Evolutionary conservation across 768 basidiomycete species (phyloP).

Genomic region (Tricholoma saponaceum): DNA sequence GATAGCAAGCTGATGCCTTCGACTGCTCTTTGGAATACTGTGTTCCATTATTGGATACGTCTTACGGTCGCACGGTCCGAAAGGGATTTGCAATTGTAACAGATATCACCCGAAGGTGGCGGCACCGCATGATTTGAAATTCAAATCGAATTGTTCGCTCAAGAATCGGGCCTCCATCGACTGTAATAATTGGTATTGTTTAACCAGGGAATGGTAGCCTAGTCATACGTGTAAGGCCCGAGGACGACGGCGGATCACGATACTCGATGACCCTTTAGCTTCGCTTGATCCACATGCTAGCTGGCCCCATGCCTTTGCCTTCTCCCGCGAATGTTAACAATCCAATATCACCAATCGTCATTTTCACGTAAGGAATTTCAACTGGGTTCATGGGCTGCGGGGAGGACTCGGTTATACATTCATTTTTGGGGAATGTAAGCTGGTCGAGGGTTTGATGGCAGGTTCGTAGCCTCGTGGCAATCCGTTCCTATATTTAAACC

Average conservation of each 20-base stretch:
- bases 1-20: neutral
- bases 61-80: neutral
- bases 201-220: neutral
- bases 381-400: neutral
- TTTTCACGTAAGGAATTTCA: neutral
- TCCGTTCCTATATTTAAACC: neutral
- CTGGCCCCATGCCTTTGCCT: neutral
- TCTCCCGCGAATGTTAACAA: neutral
- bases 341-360: neutral
- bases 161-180: neutral
- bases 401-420: too few relatives aligned
- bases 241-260: neutral
- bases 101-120: neutral
- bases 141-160: neutral
- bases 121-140: neutral
- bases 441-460: neutral
- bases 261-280: neutral
- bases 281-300: neutral
- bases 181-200: neutral
- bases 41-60: neutral
- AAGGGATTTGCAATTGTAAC: neutral
- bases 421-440: neutral
- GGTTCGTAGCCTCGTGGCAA: constrained; percentile 7
- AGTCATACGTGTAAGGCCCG: neutral
- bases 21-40: neutral